These are phyloP conservation scores for Przewalskia tangutica DNA, from an alignment of 257 asterid species.

Conservation along the genomic window DNA sequence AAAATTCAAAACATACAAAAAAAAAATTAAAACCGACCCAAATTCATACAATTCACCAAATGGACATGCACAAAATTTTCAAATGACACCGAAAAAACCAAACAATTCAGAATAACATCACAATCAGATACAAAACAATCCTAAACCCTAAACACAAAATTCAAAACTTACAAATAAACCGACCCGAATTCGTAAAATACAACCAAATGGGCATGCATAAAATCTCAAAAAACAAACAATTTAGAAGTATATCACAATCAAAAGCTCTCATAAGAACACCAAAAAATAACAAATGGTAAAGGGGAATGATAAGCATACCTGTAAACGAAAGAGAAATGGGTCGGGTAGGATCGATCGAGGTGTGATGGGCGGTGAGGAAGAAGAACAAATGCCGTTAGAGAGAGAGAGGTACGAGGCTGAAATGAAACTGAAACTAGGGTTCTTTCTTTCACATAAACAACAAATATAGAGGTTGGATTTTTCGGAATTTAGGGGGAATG, in stretches of 20 bases:
- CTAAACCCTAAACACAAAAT: no score
- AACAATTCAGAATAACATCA: background rate
- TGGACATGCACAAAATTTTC: background rate
- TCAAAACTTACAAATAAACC: background rate
- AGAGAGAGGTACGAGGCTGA: slow-evolving; percentile 13
- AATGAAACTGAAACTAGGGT: slow-evolving; percentile 23
- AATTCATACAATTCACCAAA: background rate
- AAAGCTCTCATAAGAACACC: background rate
- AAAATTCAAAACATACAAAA: background rate
- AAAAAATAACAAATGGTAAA: no score
- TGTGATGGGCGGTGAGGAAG: background rate
- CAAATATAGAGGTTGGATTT: background rate
- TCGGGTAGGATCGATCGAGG: background rate
- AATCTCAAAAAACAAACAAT: background rate
- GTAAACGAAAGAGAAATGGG: background rate
- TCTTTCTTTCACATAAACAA: background rate
- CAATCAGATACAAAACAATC: background rate
- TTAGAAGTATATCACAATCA: background rate
- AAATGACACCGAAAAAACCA: no score
- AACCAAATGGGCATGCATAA: background rate
- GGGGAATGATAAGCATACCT: background rate
- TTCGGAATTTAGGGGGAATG: background rate
- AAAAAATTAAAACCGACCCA: background rate
- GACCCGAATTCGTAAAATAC: background rate
- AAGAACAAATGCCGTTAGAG: background rate